These are phyloP conservation scores for Breynia disticha DNA, from an alignment of 441 rosid genomes.

Conservation along the genomic window DNA sequence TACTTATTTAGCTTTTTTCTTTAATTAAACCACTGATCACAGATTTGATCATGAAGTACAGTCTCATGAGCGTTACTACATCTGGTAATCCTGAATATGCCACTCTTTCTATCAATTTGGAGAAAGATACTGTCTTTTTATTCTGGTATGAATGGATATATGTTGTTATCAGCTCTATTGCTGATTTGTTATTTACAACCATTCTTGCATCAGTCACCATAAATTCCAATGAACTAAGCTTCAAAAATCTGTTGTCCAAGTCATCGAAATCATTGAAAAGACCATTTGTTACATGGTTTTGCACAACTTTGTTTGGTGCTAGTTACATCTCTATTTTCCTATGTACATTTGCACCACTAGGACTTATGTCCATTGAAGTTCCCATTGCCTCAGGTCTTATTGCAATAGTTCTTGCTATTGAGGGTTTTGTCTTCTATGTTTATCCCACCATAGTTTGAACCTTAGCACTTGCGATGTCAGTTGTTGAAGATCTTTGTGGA, in stretches of 20 bases:
- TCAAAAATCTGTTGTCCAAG: neutral
- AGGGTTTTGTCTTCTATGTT: neutral
- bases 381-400: neutral
- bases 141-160: neutral
- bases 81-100: neutral
- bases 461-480: slow-evolving; percentile 1
- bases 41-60: neutral
- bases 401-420: neutral
- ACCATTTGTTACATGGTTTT: neutral
- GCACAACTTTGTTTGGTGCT: neutral
- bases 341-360: neutral
- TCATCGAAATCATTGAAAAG: neutral
- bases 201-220: neutral
- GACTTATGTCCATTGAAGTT: neutral
- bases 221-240: neutral
- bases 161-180: neutral
- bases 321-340: neutral
- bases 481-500: slow-evolving; percentile 3
- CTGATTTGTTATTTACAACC: neutral
- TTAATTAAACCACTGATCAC: neutral
- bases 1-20: neutral
- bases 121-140: neutral
- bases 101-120: neutral
- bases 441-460: neutral
- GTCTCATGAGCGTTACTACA: neutral